phyloP scores from a whole-genome alignment of 2,329 filamentous ascomycete species.

The Thermoascus crustaceus region DNA sequence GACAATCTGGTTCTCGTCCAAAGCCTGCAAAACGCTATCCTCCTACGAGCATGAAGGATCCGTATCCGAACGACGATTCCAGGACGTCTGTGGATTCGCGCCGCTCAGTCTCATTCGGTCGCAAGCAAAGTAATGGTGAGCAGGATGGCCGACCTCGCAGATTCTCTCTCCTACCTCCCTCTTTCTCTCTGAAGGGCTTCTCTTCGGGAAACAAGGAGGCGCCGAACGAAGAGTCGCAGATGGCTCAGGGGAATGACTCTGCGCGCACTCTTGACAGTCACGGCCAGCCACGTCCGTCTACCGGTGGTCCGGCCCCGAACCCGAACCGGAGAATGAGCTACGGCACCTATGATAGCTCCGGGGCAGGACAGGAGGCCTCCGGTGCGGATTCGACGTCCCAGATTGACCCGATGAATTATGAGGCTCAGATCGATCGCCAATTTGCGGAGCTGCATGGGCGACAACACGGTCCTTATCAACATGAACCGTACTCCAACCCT shows the following conservation, averaged over 20 bases:
- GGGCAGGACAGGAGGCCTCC: conserved; percentile 20
- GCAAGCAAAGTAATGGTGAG: conserved; percentile 63
- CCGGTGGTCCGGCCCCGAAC: conserved; percentile 22
- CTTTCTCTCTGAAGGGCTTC: conserved; percentile 58
- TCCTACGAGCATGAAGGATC: conserved; percentile 80
- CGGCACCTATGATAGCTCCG: conserved; percentile 24
- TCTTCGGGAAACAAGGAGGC: conserved; percentile 48
- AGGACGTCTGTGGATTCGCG: conserved; percentile 66
- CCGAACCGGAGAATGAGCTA: conserved; percentile 25
- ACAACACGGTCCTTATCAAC: conserved; percentile 21
- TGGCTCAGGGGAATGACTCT: conserved; percentile 27
- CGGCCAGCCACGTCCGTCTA: conserved; percentile 27
- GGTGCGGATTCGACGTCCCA: conserved; percentile 17
- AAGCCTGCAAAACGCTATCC: conserved; percentile 64
- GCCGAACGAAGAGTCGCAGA: conserved; percentile 35
- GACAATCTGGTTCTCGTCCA: conserved; percentile 30
- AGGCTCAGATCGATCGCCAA: conserved; percentile 34
- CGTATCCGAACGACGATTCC: conserved; percentile 52
- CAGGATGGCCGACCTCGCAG: conserved; percentile 53
- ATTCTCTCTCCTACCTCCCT: conserved; percentile 62
- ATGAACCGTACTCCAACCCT: conserved; percentile 18
- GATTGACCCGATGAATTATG: conserved; percentile 29
- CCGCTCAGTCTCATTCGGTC: conserved; percentile 62
- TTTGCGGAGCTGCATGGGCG: conserved; percentile 32
- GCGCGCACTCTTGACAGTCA: conserved; percentile 15